Percentiles rank a stretch among this genome's conserved stretches.
Evolutionary conservation across 805 yeast genomes (phyloP).

Genomic region (Ogataea philodendri): DNA sequence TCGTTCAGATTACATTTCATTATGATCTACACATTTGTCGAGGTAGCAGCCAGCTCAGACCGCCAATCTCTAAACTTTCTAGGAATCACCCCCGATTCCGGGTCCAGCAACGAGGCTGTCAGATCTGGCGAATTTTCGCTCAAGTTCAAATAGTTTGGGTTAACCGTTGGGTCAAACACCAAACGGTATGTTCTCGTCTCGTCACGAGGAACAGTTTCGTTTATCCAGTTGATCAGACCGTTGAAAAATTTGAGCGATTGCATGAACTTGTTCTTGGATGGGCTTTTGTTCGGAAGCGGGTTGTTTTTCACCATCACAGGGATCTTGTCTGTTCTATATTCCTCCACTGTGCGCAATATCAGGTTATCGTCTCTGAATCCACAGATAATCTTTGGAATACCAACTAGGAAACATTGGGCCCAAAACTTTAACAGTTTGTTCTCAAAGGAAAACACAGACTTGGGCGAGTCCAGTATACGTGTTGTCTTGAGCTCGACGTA

Average conservation of each 20-base stretch:
- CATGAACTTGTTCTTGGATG: constrained; percentile 61
- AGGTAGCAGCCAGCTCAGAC: constrained; percentile 16
- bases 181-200: constrained; percentile 52
- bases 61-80: constrained; percentile 58
- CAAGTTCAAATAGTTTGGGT: constrained; percentile 49
- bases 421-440: constrained; percentile 75
- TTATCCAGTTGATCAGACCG: constrained; percentile 78
- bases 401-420: constrained; percentile 91
- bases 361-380: constrained; percentile 83
- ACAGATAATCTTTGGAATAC: constrained; percentile 74
- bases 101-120: constrained; percentile 33
- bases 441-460: constrained; percentile 67
- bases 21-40: constrained; percentile 7
- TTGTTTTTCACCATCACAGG: constrained; percentile 64
- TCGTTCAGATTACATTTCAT: not conserved
- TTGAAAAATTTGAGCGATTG: constrained; percentile 85
- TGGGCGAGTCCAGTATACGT: constrained; percentile 50
- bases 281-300: constrained; percentile 28
- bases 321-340: constrained; percentile 71
- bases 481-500: constrained; percentile 85
- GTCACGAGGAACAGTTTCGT: constrained; percentile 49
- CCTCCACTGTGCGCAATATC: constrained; percentile 66
- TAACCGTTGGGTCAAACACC: constrained; percentile 50
- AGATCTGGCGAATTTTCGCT: constrained; percentile 40
- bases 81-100: constrained; percentile 42